Conservation (phyloP, 257 asterid genomes). For the Primulina tabacum region DNA sequence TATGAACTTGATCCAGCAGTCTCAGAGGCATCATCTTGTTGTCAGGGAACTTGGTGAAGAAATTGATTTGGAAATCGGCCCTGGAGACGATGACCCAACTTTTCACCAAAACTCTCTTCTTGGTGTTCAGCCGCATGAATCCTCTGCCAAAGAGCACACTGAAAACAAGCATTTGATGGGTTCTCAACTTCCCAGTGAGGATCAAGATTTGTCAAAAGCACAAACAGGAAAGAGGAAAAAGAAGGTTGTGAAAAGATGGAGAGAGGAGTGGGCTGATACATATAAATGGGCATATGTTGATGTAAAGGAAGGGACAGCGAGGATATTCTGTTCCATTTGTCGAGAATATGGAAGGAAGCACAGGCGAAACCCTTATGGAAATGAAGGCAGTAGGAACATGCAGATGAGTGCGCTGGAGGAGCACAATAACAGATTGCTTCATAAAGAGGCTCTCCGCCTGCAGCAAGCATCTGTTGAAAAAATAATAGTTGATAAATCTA, state of each 20-base stretch:
- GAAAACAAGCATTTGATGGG: conserved; percentile 68
- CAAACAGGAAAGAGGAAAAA: conserved; percentile 88
- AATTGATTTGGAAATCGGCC: conserved; percentile 92
- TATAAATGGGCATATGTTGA: conserved; percentile 99
- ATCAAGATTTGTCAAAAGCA: conserved; percentile 62
- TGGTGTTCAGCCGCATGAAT: conserved; percentile 65
- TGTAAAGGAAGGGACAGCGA: conserved; percentile 86
- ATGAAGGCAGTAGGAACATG: conserved; percentile 99
- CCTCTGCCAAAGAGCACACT: conserved; percentile 70
- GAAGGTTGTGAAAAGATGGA: conserved; percentile 97
- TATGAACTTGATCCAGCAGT: conserved; percentile 87
- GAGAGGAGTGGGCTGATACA: conserved; percentile 99
- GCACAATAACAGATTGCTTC: conserved; percentile 97
- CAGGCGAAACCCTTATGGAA: conserved; percentile 96
- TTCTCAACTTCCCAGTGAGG: conserved; percentile 63
- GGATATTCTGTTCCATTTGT: conserved; percentile 96
- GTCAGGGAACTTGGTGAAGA: conserved; percentile 89
- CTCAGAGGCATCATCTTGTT: conserved; percentile 88
- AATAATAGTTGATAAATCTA: conserved; percentile 75
- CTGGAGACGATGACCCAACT: conserved; percentile 82
- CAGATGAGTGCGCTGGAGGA: conserved; percentile 99
- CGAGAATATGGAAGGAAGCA: conserved; percentile 98
- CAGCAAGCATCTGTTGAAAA: conserved; percentile 97
- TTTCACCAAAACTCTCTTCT: conserved; percentile 67
- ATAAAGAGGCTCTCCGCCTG: conserved; percentile 96